These are phyloP conservation scores for Aspergillus fructus DNA, from an alignment of 2,329 filamentous ascomycete species.

Conservation along the genomic window DNA sequence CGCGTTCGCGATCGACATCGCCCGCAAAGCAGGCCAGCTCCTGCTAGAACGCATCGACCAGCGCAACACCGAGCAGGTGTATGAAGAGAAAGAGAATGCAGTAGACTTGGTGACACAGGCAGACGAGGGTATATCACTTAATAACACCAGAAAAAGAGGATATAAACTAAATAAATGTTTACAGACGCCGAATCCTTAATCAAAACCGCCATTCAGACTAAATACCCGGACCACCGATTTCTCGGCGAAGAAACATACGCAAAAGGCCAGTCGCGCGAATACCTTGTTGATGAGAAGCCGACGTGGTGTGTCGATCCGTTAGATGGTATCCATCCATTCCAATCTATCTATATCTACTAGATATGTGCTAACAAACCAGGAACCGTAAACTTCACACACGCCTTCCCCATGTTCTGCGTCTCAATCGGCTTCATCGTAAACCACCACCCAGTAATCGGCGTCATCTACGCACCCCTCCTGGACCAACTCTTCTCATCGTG, in stretches of 20 bases:
- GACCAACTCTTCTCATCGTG: conserved; percentile 69
- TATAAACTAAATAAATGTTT: no score
- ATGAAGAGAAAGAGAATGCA: conserved; percentile 69
- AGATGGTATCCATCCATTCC: conserved; percentile 52
- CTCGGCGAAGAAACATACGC: conserved; percentile 76
- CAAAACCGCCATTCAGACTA: conserved; percentile 55
- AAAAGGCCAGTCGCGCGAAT: conserved; percentile 64
- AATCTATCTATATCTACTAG: neutral
- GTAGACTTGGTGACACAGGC: conserved; percentile 78
- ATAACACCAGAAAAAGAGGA: no score
- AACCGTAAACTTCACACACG: conserved; percentile 78
- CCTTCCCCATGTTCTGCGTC: conserved; percentile 79
- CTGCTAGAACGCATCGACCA: conserved; percentile 64
- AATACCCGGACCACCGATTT: conserved; percentile 69
- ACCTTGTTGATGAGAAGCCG: conserved; percentile 62
- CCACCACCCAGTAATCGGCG: conserved; percentile 63
- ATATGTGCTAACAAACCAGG: conserved; percentile 31
- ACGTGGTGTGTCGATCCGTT: conserved; percentile 78
- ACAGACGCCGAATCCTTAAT: conserved; percentile 70
- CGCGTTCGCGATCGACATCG: conserved; percentile 67
- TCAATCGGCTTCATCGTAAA: conserved; percentile 68
- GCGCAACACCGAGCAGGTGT: conserved; percentile 50
- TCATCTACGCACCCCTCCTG: conserved; percentile 71
- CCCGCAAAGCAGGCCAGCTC: conserved; percentile 67
- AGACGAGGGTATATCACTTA: conserved; percentile 59